phyloP scores from a whole-genome alignment of 2,329 filamentous ascomycete genomes.

The Apiospora marii region DNA sequence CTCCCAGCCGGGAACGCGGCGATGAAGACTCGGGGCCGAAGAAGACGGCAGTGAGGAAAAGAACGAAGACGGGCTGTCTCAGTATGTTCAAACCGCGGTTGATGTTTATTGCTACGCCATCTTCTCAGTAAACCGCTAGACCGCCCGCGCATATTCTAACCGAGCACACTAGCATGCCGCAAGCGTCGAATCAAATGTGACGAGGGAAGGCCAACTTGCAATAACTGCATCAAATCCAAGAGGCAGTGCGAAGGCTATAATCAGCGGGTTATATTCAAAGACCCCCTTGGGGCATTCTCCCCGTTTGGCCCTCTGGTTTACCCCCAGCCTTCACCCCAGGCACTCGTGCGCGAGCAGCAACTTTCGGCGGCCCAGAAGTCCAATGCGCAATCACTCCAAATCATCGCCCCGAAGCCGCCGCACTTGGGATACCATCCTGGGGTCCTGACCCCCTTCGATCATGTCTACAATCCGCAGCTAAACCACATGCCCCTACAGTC shows the following conservation, averaged over 20 bases:
- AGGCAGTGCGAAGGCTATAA: slow-evolving; percentile 85
- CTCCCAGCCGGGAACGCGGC: slow-evolving; percentile 43
- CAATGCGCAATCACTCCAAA: slow-evolving; percentile 49
- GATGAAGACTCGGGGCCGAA: slow-evolving; percentile 54
- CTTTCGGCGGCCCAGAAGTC: slow-evolving; percentile 51
- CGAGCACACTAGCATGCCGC: slow-evolving; percentile 73
- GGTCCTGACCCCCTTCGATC: slow-evolving; percentile 38
- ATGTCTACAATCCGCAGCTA: slow-evolving; percentile 27
- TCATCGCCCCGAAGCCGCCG: slow-evolving; percentile 62
- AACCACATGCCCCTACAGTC: slow-evolving; percentile 29
- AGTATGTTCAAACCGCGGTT: slow-evolving; percentile 61
- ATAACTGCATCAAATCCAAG: slow-evolving; percentile 88
- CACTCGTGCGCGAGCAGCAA: slow-evolving; percentile 52
- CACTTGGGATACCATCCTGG: slow-evolving; percentile 44
- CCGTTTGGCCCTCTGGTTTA: slow-evolving; percentile 55
- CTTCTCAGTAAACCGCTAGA: slow-evolving; percentile 21
- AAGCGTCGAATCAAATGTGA: slow-evolving; percentile 97
- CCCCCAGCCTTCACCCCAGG: slow-evolving; percentile 53
- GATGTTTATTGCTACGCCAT: slow-evolving; percentile 33
- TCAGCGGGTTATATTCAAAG: slow-evolving; percentile 81
- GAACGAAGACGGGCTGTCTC: slow-evolving; percentile 92
- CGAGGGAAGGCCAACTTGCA: slow-evolving; percentile 83
- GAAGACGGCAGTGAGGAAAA: slow-evolving; percentile 63
- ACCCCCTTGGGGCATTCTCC: slow-evolving; percentile 67
- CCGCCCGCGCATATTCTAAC: slow-evolving; percentile 28